These are phyloP conservation scores for Pseudisothecium myosuroides DNA, from an alignment of 225 moss, liverwort and hornwort genomes.

Conservation along the genomic window DNA sequence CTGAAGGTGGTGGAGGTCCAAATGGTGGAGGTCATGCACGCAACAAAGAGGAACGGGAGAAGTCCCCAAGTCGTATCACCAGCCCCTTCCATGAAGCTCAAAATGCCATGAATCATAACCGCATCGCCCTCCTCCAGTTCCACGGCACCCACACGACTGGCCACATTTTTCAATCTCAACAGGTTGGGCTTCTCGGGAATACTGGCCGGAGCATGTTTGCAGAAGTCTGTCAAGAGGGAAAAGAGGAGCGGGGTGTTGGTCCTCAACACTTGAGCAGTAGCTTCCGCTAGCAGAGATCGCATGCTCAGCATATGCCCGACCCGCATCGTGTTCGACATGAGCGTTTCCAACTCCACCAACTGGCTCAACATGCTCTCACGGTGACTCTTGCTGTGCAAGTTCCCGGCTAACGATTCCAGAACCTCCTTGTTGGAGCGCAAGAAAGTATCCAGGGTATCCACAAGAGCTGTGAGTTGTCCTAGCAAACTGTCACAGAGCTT, in stretches of 20 bases:
- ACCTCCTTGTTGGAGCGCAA: slow-evolving; percentile 70
- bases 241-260: slow-evolving; percentile 95
- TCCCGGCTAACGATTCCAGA: slow-evolving; percentile 63
- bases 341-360: slow-evolving; percentile 61
- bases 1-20: slow-evolving; percentile 87
- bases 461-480: slow-evolving; percentile 57
- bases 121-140: slow-evolving; percentile 76
- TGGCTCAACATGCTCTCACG: slow-evolving; percentile 73
- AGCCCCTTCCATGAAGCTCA: slow-evolving; percentile 56
- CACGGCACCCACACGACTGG: slow-evolving; percentile 80
- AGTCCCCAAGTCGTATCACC: slow-evolving; percentile 77
- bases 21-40: slow-evolving; percentile 77
- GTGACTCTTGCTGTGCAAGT: slow-evolving; percentile 55
- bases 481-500: slow-evolving; percentile 70
- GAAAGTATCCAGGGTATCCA: slow-evolving; percentile 55
- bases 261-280: slow-evolving; percentile 80
- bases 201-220: slow-evolving; percentile 63
- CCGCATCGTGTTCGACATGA: slow-evolving; percentile 64
- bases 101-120: slow-evolving; percentile 55
- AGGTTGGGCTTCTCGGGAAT: slow-evolving; percentile 87
- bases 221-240: slow-evolving; percentile 84
- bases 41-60: slow-evolving; percentile 71
- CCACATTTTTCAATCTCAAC: slow-evolving; percentile 66
- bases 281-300: slow-evolving; percentile 81
- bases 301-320: slow-evolving; percentile 91